Percentiles rank a stretch among this genome's conserved stretches.
Evolutionary conservation across 345 rosid species (phyloP).

Genomic region (Gossypium ekmanianum): DNA sequence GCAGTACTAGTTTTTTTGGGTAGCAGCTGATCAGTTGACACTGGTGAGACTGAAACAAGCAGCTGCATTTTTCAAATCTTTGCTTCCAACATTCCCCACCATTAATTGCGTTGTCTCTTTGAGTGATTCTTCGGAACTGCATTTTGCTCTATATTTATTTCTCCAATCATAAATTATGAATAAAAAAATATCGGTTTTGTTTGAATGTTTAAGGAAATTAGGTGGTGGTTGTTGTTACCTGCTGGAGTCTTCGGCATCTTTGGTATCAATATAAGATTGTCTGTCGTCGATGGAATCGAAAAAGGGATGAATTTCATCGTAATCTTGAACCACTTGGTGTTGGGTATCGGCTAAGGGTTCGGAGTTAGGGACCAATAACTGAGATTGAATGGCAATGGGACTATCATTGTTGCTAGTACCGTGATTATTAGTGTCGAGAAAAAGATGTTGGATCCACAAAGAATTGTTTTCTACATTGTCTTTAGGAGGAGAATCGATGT

Average conservation of each 20-base stretch:
- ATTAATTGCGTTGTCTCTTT: conserved; percentile 46
- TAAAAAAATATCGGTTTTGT: background rate
- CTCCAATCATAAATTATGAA: background rate
- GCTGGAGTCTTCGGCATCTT: conserved; percentile 56
- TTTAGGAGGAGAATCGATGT: conserved; percentile 35
- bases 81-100: conserved; percentile 53
- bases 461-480: conserved; percentile 33
- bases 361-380: conserved; percentile 27
- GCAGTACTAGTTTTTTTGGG: background rate
- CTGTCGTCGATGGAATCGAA: conserved; percentile 74
- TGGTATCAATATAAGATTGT: conserved; percentile 68
- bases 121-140: conserved; percentile 67
- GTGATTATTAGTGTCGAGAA: conserved; percentile 19
- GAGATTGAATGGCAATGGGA: conserved; percentile 45
- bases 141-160: background rate
- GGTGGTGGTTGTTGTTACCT: conserved; percentile 25
- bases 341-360: conserved; percentile 37
- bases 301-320: conserved; percentile 73
- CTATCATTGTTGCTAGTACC: conserved; percentile 19
- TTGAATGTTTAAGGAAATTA: background rate
- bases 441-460: conserved; percentile 44
- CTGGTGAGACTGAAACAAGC: conserved; percentile 81
- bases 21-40: conserved; percentile 41
- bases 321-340: conserved; percentile 50
- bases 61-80: conserved; percentile 81